Evolutionary conservation across 2,329 filamentous ascomycete genomes (phyloP).

Genomic region (Neonectria ditissima): DNA sequence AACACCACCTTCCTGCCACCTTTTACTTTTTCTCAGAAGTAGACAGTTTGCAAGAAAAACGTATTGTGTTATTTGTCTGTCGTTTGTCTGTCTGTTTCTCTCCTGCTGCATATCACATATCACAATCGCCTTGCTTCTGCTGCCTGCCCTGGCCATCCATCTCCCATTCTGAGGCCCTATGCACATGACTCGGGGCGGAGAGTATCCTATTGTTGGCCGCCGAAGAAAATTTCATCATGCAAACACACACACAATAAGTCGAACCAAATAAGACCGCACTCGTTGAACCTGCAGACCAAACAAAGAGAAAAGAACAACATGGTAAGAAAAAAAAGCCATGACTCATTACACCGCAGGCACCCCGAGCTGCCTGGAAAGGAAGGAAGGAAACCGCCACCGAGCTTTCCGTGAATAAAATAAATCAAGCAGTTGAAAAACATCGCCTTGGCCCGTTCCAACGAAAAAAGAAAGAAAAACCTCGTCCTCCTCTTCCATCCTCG

Average conservation of each 20-base stretch:
- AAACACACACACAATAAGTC: neutral
- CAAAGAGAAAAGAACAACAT: neutral
- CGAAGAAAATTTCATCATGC: neutral
- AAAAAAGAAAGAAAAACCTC: no score
- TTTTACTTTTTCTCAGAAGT: neutral
- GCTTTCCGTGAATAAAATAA: neutral
- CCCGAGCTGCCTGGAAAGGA: slow-evolving; percentile 3
- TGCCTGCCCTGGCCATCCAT: neutral
- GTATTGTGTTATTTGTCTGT: neutral
- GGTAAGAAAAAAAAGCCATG: neutral
- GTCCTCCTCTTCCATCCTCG: neutral
- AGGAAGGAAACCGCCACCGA: neutral
- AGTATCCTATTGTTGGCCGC: neutral
- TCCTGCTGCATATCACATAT: neutral
- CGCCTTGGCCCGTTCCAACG: neutral
- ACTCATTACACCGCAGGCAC: neutral
- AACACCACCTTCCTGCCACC: slow-evolving; percentile 2
- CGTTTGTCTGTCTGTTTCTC: neutral
- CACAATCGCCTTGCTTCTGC: neutral
- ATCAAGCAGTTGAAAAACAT: neutral
- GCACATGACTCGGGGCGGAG: neutral
- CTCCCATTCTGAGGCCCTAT: neutral
- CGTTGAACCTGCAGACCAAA: neutral
- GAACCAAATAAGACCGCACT: no score
- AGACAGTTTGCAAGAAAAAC: neutral